These are phyloP conservation scores for Mycosphaerella arachidis DNA, from an alignment of 2,329 filamentous ascomycete genomes.

Conservation along the genomic window DNA sequence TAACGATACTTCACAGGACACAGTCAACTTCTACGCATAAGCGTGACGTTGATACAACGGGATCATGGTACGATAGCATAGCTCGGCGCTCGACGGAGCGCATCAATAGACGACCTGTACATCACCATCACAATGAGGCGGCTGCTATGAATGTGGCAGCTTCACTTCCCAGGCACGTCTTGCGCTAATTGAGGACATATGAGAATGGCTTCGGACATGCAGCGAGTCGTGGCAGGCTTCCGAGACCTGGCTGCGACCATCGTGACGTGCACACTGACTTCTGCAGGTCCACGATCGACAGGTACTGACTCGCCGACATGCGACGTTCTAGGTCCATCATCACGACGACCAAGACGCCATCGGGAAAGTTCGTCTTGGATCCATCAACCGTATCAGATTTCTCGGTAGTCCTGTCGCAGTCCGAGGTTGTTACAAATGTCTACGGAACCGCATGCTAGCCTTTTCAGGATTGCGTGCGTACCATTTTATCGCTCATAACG, in stretches of 20 bases:
- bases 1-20: slow-evolving; percentile 25
- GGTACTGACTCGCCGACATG: background rate
- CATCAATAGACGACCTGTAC: slow-evolving; percentile 16
- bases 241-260: background rate
- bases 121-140: slow-evolving; percentile 1
- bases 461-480: background rate
- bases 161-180: background rate
- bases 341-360: too few species aligned
- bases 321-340: background rate
- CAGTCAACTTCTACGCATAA: slow-evolving; percentile 36
- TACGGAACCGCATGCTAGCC: background rate
- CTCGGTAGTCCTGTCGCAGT: background rate
- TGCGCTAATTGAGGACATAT: background rate
- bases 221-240: background rate
- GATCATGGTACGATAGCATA: slow-evolving; percentile 2
- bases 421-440: background rate
- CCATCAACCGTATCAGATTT: background rate
- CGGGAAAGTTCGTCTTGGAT: too few species aligned
- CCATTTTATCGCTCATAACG: background rate
- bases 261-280: background rate
- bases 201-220: background rate
- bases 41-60: background rate
- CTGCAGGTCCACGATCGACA: background rate
- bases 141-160: background rate
- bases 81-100: slow-evolving; percentile 5